Percentiles rank a stretch among this genome's conserved stretches.
These are phyloP conservation scores for Malassezia psittaci DNA, from an alignment of 1,284 basidiomycete genomes.

Conservation along the genomic window DNA sequence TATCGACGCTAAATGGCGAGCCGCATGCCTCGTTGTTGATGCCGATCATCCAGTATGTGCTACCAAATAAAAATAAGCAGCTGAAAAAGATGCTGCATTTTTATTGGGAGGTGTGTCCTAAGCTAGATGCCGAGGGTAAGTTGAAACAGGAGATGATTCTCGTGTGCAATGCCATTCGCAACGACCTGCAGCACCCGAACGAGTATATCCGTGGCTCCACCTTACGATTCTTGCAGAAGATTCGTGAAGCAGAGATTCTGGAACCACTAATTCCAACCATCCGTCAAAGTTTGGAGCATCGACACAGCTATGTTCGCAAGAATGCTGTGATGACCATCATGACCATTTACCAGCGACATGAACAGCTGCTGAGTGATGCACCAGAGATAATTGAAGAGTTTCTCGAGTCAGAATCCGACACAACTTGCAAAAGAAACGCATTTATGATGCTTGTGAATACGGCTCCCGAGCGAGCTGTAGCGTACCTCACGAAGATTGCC, in stretches of 20 bases:
- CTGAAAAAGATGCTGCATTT: conserved; percentile 95
- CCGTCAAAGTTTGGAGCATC: conserved; percentile 87
- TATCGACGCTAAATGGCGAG: conserved; percentile 90
- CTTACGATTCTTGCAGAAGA: conserved; percentile 89
- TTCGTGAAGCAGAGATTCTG: conserved; percentile 83
- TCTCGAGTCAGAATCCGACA: conserved; percentile 77
- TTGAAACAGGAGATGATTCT: conserved; percentile 99
- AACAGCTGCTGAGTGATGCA: conserved; percentile 89
- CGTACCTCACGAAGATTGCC: conserved; percentile 75
- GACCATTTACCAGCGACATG: conserved; percentile 71
- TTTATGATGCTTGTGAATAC: conserved; percentile 87
- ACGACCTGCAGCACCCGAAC: conserved; percentile 98
- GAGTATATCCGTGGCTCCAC: conserved; percentile 98
- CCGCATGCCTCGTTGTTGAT: conserved; percentile 81
- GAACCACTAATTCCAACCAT: conserved; percentile 92
- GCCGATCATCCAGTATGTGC: conserved; percentile 95
- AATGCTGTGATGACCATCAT: conserved; percentile 95
- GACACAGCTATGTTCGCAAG: conserved; percentile 96
- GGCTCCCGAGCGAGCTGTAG: conserved; percentile 78
- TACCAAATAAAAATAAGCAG: conserved; percentile 90
- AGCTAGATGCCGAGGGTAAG: conserved; percentile 92
- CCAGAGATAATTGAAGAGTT: conserved; percentile 94
- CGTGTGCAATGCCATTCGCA: conserved; percentile 93
- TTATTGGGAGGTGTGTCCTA: conserved; percentile 99
- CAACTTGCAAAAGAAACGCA: conserved; percentile 93